phyloP scores from a whole-genome alignment of 2,329 filamentous ascomycete species.

The Bisporella sp. region DNA sequence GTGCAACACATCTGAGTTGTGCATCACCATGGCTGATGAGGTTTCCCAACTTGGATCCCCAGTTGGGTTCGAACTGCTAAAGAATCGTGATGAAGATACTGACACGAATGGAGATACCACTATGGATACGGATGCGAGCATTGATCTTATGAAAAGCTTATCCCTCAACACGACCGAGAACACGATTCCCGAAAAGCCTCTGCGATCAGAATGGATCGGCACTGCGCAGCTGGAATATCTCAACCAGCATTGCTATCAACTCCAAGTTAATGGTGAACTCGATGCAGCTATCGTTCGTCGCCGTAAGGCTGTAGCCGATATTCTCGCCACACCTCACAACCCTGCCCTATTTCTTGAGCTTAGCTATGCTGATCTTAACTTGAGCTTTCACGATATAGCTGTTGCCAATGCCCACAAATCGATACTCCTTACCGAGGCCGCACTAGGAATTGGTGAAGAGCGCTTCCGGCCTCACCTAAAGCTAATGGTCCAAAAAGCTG shows the following conservation, averaged over 20 bases:
- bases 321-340: conserved; percentile 13
- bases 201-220: conserved; percentile 18
- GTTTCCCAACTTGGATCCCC: too few relatives aligned
- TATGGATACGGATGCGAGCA: neutral
- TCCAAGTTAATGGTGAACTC: conserved; percentile 11
- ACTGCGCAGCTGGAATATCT: conserved; percentile 10
- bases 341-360: conserved; percentile 13
- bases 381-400: conserved; percentile 20
- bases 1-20: too few relatives aligned
- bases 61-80: too few relatives aligned
- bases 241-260: neutral
- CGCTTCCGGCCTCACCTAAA: neutral
- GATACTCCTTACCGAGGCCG: conserved; percentile 15
- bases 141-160: neutral
- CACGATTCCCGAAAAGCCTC: neutral
- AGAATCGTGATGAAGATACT: too few relatives aligned
- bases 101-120: neutral
- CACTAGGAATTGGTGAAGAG: conserved; percentile 2
- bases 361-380: conserved; percentile 5
- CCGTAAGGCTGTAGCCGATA: neutral
- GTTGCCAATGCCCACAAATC: conserved; percentile 13
- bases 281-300: neutral
- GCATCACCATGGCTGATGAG: too few relatives aligned
- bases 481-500: conserved; percentile 4
- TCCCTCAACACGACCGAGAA: neutral